Conservation (phyloP, 805 yeast species). For the Candida nemodendra region DNA sequence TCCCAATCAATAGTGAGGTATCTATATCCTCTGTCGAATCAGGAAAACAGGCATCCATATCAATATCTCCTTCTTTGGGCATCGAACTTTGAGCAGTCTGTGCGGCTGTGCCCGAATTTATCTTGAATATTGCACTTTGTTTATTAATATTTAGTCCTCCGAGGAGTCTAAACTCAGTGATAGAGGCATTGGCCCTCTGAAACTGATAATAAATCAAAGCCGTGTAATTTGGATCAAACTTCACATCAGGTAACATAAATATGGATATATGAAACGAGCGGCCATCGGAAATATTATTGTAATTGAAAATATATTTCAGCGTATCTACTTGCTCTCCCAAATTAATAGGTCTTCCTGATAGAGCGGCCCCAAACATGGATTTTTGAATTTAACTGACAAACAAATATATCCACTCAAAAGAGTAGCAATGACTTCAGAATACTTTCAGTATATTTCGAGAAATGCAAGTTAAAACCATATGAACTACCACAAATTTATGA, state of each 20-base stretch:
- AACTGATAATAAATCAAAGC: constrained; percentile 90
- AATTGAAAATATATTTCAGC: constrained; percentile 61
- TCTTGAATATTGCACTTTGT: constrained; percentile 89
- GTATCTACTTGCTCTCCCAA: constrained; percentile 66
- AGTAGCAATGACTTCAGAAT: no score
- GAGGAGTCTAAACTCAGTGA: constrained; percentile 56
- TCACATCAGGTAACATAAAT: constrained; percentile 80
- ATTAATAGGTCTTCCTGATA: constrained; percentile 37
- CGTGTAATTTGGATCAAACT: constrained; percentile 64
- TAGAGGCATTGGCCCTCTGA: constrained; percentile 44
- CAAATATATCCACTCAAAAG: no score
- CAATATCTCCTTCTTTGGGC: constrained; percentile 42
- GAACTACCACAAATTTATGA: no score
- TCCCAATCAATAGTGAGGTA: constrained; percentile 55
- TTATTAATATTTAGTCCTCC: constrained; percentile 64
- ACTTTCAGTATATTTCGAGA: no score
- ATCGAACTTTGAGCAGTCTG: constrained; percentile 26
- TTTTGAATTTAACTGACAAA: no score
- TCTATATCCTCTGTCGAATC: constrained; percentile 16
- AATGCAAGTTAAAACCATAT: no score
- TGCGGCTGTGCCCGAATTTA: constrained; percentile 42
- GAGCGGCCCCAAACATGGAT: constrained; percentile 34
- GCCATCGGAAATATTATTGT: constrained; percentile 55
- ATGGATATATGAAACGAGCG: constrained; percentile 74
- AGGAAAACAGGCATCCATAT: constrained; percentile 48